Base-by-base conservation (phyloP, 495 filamentous ascomycete species). In the Rhypophila decipiens region DNA sequence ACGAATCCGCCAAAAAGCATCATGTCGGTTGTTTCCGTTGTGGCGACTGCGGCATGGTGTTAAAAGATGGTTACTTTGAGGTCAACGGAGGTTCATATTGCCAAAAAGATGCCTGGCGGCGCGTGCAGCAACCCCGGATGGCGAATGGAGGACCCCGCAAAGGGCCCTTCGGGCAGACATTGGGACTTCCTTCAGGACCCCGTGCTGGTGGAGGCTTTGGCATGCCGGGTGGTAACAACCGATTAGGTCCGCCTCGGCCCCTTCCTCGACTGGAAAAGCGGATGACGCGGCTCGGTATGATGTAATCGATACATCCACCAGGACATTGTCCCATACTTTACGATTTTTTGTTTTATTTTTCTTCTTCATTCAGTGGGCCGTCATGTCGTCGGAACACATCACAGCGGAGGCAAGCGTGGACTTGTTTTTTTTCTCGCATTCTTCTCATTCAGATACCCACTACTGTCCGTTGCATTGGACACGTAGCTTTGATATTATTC, bases 21-120 rank as follows among this genome's bases (percentile, higher is more conserved):
- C 93, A 98, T 65, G 81, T 87, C 0, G 67, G 76, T 13, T 98
- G 93, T 61, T 85, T 98, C 63, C 84, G 79, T 45, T 97, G 93
- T 63, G 75, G 75, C 21, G 79, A 80, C 57, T 81, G 81, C 61
- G 71, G 71, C 50, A 57, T 64, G 38, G 68, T 72, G 15, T 69
- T 90, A 12, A 72, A 76, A 43, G 78, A 85, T 27, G 85, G 86
- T n/a, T 79, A 80, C 44, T 78, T 78, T 44, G 75, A 77, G 51
- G 72, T 78, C 33, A 61, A 66, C 24, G 71, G 72, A 35, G 63
- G 56, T 45, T 64, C 76, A 1, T 95, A 84, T 59, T 98, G 93
- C 62, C 90, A 96, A 61, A 78, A 82, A 31, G 89, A 98, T 62
- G 89, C 90, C 13, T 83, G 82, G 57, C 68, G 76, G 24, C 78